Conservation (phyloP, 768 basidiomycete species). For the Wakefieldia striispora region DNA sequence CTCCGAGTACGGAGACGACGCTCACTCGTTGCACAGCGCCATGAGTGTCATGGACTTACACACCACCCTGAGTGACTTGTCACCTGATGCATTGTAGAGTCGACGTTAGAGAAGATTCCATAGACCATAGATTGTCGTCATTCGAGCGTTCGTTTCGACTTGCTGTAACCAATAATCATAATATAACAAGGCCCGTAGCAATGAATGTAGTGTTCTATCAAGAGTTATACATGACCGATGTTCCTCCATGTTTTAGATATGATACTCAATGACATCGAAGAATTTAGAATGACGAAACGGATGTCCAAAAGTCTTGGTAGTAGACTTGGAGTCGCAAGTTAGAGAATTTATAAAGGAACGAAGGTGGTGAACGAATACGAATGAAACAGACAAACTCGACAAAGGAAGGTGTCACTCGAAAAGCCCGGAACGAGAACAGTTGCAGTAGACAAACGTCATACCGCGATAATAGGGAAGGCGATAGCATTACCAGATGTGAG, state of each 20-base stretch:
- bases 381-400: slow-evolving; percentile 11
- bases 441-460: slow-evolving; percentile 6
- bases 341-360: slow-evolving; percentile 15
- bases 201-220: slow-evolving; percentile 37
- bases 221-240: slow-evolving; percentile 34
- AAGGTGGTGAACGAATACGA: slow-evolving; percentile 24
- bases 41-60: slow-evolving; percentile 55
- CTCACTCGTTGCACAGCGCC: slow-evolving; percentile 58
- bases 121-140: slow-evolving; percentile 2
- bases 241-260: slow-evolving; percentile 35
- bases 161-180: slow-evolving; percentile 23
- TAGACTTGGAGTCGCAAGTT: slow-evolving; percentile 7
- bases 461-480: background rate
- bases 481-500: background rate
- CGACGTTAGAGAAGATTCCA: background rate
- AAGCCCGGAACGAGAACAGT: slow-evolving; percentile 8
- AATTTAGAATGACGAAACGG: slow-evolving; percentile 11
- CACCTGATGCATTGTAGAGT: slow-evolving; percentile 63
- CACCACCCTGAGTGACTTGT: slow-evolving; percentile 58
- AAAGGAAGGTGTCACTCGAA: slow-evolving; percentile 2
- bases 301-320: background rate
- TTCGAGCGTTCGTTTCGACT: background rate
- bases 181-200: slow-evolving; percentile 31
- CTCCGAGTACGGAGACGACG: slow-evolving; percentile 76
- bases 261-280: slow-evolving; percentile 19